A percentile compares a stretch with the other conserved stretches of the same genome.
These are phyloP conservation scores for Pelagomonas calceolata DNA, from an alignment of 108 stramenopile genomes.

Conservation along the genomic window DNA sequence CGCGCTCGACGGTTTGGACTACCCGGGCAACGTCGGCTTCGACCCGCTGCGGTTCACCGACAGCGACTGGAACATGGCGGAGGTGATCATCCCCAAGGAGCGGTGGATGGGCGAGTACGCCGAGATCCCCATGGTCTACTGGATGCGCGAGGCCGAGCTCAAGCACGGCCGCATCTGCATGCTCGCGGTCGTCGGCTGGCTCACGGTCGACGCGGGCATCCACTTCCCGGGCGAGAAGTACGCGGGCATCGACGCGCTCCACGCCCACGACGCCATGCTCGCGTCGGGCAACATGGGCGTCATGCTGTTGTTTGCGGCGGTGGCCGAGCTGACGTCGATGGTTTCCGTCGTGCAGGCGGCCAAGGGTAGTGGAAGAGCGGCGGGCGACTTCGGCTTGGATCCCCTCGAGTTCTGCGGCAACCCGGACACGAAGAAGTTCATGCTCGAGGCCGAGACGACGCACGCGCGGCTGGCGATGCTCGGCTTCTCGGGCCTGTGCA, in stretches of 20 bases:
- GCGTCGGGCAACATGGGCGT: constrained; percentile 33
- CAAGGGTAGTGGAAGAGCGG: constrained; percentile 30
- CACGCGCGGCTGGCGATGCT: constrained; percentile 15
- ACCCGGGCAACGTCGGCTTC: constrained; percentile 33
- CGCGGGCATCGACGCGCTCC: constrained; percentile 13
- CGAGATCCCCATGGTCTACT: constrained; percentile 14
- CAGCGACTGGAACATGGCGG: constrained; percentile 31
- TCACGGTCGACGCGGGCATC: constrained; percentile 38
- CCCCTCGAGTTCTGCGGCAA: constrained; percentile 12
- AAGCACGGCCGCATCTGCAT: constrained; percentile 37
- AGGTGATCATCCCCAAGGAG: constrained; percentile 13
- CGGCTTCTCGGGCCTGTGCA: neutral
- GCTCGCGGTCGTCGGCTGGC: constrained; percentile 34
- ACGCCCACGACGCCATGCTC: constrained; percentile 38
- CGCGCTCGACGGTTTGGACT: constrained; percentile 24
- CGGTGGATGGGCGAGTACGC: neutral
- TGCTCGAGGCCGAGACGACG: constrained; percentile 1
- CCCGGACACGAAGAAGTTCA: neutral
- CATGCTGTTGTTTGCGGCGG: constrained; percentile 15
- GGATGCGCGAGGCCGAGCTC: constrained; percentile 45
- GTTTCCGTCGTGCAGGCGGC: constrained; percentile 34
- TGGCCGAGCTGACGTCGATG: constrained; percentile 29
- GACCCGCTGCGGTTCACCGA: constrained; percentile 30
- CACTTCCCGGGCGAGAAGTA: constrained; percentile 28
- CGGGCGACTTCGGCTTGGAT: constrained; percentile 35